These are phyloP conservation scores for Nitzschia putrida DNA, from an alignment of 108 stramenopile species.

Conservation along the genomic window DNA sequence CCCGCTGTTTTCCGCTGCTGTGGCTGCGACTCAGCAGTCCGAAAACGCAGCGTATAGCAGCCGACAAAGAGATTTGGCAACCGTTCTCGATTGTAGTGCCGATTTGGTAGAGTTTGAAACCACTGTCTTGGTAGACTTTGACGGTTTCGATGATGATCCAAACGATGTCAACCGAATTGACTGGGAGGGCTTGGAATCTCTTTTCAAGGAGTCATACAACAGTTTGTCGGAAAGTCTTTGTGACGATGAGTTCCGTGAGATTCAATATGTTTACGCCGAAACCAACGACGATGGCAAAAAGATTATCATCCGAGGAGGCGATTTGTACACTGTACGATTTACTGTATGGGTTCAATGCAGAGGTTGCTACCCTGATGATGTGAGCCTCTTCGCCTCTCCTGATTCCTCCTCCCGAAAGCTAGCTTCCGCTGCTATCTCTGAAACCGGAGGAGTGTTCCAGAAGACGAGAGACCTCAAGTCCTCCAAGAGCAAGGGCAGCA, in stretches of 20 bases:
- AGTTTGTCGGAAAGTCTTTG: constrained; percentile 26
- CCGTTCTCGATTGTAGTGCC: neutral
- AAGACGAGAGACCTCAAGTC: constrained; percentile 4
- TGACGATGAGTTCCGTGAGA: constrained; percentile 11
- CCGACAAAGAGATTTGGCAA: neutral
- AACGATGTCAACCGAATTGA: constrained; percentile 24
- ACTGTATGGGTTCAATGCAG: constrained; percentile 25
- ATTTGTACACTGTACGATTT: constrained; percentile 20
- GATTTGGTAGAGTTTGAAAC: constrained; percentile 25
- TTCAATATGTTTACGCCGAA: constrained; percentile 23
- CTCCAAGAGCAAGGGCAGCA: constrained; percentile 8
- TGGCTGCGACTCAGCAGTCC: neutral
- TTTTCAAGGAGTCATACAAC: constrained; percentile 37
- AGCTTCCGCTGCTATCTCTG: neutral
- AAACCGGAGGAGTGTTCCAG: neutral
- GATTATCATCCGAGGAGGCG: constrained; percentile 27
- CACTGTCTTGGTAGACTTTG: constrained; percentile 33
- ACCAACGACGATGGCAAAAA: constrained; percentile 2
- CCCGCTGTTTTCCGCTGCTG: neutral
- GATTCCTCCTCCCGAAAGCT: constrained; percentile 3
- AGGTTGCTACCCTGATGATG: constrained; percentile 21
- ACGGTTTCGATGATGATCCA: constrained; percentile 28
- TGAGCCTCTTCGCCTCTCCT: constrained; percentile 25
- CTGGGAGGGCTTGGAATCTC: constrained; percentile 17
- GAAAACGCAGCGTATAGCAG: neutral